Percentiles rank a stretch among this genome's conserved stretches.
These are phyloP conservation scores for Suhomyces maxii DNA, from an alignment of 1,139 yeast species.

Conservation along the genomic window DNA sequence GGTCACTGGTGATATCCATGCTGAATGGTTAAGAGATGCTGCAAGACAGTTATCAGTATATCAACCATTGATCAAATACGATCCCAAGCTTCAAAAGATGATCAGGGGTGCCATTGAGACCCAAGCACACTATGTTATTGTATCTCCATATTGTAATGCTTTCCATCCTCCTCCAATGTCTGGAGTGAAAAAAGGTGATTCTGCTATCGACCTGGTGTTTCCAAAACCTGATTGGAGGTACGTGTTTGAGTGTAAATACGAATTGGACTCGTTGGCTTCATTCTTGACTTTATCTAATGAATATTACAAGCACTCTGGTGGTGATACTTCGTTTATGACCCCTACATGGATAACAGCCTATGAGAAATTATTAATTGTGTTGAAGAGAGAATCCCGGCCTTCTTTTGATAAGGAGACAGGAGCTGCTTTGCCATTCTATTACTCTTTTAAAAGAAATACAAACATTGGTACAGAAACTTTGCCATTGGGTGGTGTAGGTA, in stretches of 20 bases:
- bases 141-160: slow-evolving; percentile 84
- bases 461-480: slow-evolving; percentile 79
- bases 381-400: slow-evolving; percentile 62
- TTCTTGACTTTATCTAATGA: slow-evolving; percentile 75
- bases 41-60: slow-evolving; percentile 82
- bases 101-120: slow-evolving; percentile 79
- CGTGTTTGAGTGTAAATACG: slow-evolving; percentile 90
- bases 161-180: slow-evolving; percentile 81
- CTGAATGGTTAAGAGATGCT: slow-evolving; percentile 87
- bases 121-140: slow-evolving; percentile 62
- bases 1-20: slow-evolving; percentile 89
- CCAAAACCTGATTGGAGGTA: slow-evolving; percentile 70
- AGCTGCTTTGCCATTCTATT: slow-evolving; percentile 46
- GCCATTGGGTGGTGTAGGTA: slow-evolving; percentile 75
- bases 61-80: slow-evolving; percentile 58
- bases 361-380: slow-evolving; percentile 50
- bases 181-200: slow-evolving; percentile 49
- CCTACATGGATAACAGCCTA: slow-evolving; percentile 62
- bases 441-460: slow-evolving; percentile 73
- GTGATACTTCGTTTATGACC: slow-evolving; percentile 52
- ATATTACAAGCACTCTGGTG: slow-evolving; percentile 55
- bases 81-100: slow-evolving; percentile 48
- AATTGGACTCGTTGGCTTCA: slow-evolving; percentile 82
- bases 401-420: slow-evolving; percentile 64
- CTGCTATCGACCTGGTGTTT: slow-evolving; percentile 63